Evolutionary conservation across 768 basidiomycete species (phyloP), one percentile per base, ranked within the genome.

Genomic region (Tulasnella sp.): DNA sequence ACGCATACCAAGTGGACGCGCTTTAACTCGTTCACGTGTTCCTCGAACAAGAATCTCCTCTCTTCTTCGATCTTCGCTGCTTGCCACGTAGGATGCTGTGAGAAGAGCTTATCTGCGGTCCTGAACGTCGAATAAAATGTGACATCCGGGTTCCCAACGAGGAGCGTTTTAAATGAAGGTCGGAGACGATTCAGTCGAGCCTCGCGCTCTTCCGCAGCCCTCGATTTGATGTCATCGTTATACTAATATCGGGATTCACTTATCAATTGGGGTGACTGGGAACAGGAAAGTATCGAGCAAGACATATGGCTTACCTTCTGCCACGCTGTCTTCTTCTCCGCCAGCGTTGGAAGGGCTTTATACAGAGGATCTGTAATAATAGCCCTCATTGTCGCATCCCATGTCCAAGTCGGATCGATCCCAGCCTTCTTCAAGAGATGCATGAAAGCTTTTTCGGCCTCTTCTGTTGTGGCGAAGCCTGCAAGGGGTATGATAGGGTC

Each of bases 361-460:
- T 97, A 99, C 64, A 96, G 73, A 45, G 96, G 95, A 76, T 98
- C 95, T 66, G 92, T 97, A 72, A 99, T 95, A 72, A 96, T 92
- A 67, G 90, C 87, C 69, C 94, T 81, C 89, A 98, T 96, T 54
- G 93, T 92, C 74, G 89, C 84, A 71, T 99, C 96, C 96, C 96
- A 99, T 34, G 91, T 91, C 88, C 90, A 97, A 64, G 79, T 84
- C 47, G 86, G 83, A 71, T 91, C 89, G 44, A 98, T 87, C 30
- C 89, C 89, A 48, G 88, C 86, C 73, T 90, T 91, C 66, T 85
- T 80, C 65, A 99, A 73, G 59, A 99, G 75, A 73, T 88, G 88
- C 67, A 84, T 82, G 71, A 99, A 99, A 11, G 94, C 96, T 68
- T 88, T 88, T 71, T 96, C 93, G 21, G 91, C 93, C 66, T 96